Conservation (phyloP, 2,329 filamentous ascomycete genomes). For the Thelonectria olida region DNA sequence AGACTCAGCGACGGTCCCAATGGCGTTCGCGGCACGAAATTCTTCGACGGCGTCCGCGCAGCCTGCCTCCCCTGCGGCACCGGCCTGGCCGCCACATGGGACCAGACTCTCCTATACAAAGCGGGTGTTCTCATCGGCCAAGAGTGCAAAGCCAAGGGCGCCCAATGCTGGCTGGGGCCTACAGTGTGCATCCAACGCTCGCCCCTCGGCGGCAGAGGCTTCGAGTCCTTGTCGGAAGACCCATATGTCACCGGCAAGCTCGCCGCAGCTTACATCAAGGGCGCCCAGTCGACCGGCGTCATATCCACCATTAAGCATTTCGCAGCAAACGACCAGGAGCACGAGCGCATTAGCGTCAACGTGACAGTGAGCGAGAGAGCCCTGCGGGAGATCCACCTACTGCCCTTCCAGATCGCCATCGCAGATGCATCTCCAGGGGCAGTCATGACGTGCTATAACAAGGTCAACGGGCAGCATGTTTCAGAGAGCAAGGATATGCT, state of each 20-base stretch:
- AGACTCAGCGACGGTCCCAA: conserved; percentile 30
- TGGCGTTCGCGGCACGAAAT: conserved; percentile 25
- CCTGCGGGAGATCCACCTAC: conserved; percentile 46
- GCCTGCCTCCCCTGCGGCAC: conserved; percentile 24
- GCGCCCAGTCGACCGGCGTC: not conserved
- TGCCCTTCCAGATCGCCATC: conserved; percentile 53
- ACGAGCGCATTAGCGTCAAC: not conserved
- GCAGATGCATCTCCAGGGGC: conserved; percentile 47
- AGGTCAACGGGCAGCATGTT: conserved; percentile 51
- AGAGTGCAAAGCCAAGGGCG: conserved; percentile 18
- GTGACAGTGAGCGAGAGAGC: not conserved
- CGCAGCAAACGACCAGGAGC: conserved; percentile 17
- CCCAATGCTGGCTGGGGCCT: conserved; percentile 10
- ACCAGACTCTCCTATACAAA: conserved; percentile 13
- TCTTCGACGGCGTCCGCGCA: conserved; percentile 17
- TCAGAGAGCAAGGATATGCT: conserved; percentile 22
- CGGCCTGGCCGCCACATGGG: conserved; percentile 24
- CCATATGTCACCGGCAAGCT: conserved; percentile 4
- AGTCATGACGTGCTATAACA: conserved; percentile 56
- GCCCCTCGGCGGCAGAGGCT: conserved; percentile 8
- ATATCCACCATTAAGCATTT: conserved; percentile 13
- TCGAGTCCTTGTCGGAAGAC: conserved; percentile 16
- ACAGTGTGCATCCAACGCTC: conserved; percentile 11
- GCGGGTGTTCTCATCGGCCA: conserved; percentile 16
- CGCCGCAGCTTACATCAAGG: conserved; percentile 1